Base-by-base conservation (phyloP, 805 yeast species). In the Babjeviella inositovora region DNA sequence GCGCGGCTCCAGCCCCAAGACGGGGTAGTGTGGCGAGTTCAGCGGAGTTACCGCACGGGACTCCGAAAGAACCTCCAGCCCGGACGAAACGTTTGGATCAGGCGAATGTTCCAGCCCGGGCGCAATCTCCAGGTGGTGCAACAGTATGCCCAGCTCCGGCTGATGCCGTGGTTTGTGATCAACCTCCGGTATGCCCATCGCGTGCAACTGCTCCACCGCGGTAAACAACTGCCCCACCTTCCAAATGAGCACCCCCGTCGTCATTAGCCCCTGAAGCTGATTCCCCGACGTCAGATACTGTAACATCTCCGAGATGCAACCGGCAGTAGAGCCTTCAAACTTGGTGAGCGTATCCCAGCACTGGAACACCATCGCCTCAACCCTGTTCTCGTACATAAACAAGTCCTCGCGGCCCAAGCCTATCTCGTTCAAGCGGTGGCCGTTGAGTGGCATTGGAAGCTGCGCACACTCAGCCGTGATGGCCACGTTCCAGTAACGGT, bases 401-500 rank as follows among this genome's bases (percentile, higher is more conserved):
- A 77, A 48, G 16, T 65, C 63, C 4, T 49, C 46, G 1, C 70
- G 62, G 6, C 56, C 41, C 11, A 62, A 53, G 17, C 48, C 48
- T 9, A 36, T 32, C 26, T 57, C 50, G 49, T 50, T 16, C 47
- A 36, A 16, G 33, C 23, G 4, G 25, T 28, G 14, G 7, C 17
- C 15, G 29, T 27, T 21, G 19, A 12, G 23, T 16, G 19, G 20
- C 18, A 19, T 28, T 4, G 48, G 44, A 12, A 57, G 48, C 18
- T 56, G 85, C 14, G 75, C 61, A 6, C 65, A 53, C 23, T 63
- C 72, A 0, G 76, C 61, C 1, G 75, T 62, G 12, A 90, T 56
- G 27, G 72, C 64, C 11, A 85, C 93, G 41, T 82, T 84, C 98
- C 98, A 90, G 39, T 82, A 85, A 46, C 85, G 85, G 53, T 79